These are phyloP conservation scores for Pichia scutulata DNA, from an alignment of 805 yeast genomes.

Conservation along the genomic window DNA sequence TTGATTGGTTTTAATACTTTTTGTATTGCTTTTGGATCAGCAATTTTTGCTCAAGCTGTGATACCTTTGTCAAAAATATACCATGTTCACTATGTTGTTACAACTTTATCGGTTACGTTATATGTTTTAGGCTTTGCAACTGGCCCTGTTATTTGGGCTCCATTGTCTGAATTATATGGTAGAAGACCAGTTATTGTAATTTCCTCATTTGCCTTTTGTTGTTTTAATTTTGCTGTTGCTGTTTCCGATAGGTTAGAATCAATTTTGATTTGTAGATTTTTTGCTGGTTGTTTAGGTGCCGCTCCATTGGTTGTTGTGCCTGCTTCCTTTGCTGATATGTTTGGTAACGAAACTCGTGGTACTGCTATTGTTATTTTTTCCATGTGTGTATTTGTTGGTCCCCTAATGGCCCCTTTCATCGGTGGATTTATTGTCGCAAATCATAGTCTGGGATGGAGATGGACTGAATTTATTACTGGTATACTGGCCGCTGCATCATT, in stretches of 20 bases:
- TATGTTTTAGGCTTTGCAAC: slow-evolving; percentile 91
- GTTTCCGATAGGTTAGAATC: slow-evolving; percentile 75
- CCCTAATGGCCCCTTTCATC: slow-evolving; percentile 73
- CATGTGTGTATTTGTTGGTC: slow-evolving; percentile 70
- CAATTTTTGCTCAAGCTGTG: slow-evolving; percentile 66
- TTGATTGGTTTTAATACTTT: slow-evolving; percentile 43
- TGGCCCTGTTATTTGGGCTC: slow-evolving; percentile 90
- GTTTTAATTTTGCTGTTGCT: slow-evolving; percentile 68
- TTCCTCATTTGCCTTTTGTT: slow-evolving; percentile 47
- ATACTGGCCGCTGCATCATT: slow-evolving; percentile 40
- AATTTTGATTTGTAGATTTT: slow-evolving; percentile 66
- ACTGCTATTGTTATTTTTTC: slow-evolving; percentile 65
- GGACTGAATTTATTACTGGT: slow-evolving; percentile 70
- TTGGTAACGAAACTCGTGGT: slow-evolving; percentile 60
- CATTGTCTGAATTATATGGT: slow-evolving; percentile 72
- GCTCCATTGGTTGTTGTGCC: slow-evolving; percentile 83
- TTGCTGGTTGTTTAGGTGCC: slow-evolving; percentile 76
- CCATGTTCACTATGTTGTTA: slow-evolving; percentile 60
- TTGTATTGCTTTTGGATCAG: slow-evolving; percentile 66
- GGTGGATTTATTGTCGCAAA: slow-evolving; percentile 60
- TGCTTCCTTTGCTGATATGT: slow-evolving; percentile 81
- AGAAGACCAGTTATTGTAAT: slow-evolving; percentile 53
- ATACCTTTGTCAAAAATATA: slow-evolving; percentile 40
- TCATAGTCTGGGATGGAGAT: slow-evolving; percentile 66
- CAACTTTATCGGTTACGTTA: slow-evolving; percentile 66